Evolutionary conservation across 805 yeast species (phyloP).

Genomic region (Zygosaccharomyces lentus): DNA sequence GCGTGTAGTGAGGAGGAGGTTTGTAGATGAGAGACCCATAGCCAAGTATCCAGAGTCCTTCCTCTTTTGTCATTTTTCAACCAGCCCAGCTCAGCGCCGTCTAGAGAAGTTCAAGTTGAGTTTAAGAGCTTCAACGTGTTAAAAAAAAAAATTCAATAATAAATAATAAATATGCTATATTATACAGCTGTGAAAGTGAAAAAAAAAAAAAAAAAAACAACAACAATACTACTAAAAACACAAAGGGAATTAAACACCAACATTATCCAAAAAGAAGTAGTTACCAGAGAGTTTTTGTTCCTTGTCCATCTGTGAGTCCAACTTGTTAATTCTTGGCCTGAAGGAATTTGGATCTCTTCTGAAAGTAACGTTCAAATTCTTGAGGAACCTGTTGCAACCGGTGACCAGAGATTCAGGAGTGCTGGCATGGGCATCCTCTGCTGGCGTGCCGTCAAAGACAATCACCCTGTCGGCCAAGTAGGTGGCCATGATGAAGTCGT

Average conservation of each 20-base stretch:
- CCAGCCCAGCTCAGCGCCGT: background rate
- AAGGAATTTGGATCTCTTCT: conserved; percentile 98
- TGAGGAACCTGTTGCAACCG: conserved; percentile 95
- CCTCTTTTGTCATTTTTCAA: conserved; percentile 9
- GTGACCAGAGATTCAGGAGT: conserved; percentile 90
- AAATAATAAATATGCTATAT: conserved; percentile 3
- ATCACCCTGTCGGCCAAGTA: conserved; percentile 98
- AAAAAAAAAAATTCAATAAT: background rate
- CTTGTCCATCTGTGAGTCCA: conserved; percentile 98
- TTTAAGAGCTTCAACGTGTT: background rate
- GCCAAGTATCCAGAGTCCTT: conserved; percentile 72
- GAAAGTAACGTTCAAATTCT: conserved; percentile 95
- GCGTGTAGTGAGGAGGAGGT: conserved; percentile 72
- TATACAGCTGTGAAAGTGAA: background rate
- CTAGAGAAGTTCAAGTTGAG: background rate
- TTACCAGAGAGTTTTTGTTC: conserved; percentile 92
- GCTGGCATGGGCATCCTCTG: conserved; percentile 77
- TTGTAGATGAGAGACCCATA: conserved; percentile 87
- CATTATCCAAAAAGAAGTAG: conserved; percentile 88
- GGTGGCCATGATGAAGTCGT: conserved; percentile 99
- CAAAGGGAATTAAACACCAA: conserved; percentile 37
- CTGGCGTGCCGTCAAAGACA: conserved; percentile 95
- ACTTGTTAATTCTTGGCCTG: conserved; percentile 97
- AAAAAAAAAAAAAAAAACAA: background rate
- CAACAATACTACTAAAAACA: background rate